phyloP scores from a whole-genome alignment of 345 rosid genomes.

The Kernera saxatilis region DNA sequence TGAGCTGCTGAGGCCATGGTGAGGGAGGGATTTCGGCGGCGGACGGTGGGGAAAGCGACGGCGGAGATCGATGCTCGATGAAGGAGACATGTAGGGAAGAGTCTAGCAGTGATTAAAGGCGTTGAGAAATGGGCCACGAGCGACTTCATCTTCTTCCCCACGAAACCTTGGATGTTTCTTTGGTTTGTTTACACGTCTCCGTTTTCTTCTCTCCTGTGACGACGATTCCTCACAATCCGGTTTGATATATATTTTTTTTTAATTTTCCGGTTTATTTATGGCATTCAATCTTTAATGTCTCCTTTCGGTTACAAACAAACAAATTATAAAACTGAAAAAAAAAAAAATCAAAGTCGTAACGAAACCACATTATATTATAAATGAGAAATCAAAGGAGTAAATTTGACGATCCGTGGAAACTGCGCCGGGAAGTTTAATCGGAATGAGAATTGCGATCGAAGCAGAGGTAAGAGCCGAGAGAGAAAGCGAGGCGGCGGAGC shows the following conservation, averaged over 20 bases:
- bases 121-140: slow-evolving; percentile 17
- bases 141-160: slow-evolving; percentile 36
- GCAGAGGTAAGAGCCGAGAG: slow-evolving; percentile 59
- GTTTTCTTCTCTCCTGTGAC: background rate
- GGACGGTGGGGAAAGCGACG: slow-evolving; percentile 18
- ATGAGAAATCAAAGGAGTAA: background rate
- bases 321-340: background rate
- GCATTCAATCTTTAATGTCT: background rate
- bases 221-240: slow-evolving; percentile 4
- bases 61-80: slow-evolving; percentile 4
- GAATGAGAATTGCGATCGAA: slow-evolving; percentile 38
- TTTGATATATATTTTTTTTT: background rate
- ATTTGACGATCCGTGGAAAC: background rate
- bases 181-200: slow-evolving; percentile 14
- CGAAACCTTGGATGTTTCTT: slow-evolving; percentile 9
- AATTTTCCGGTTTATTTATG: slow-evolving; percentile 8
- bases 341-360: background rate
- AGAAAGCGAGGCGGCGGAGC: slow-evolving; percentile 53
- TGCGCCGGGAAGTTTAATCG: slow-evolving; percentile 31
- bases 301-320: slow-evolving; percentile 15
- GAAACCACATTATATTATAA: too few relatives aligned
- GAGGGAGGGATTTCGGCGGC: slow-evolving; percentile 22
- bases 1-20: slow-evolving; percentile 72
- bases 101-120: slow-evolving; percentile 17
- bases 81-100: background rate